Percentiles rank a stretch among this genome's conserved stretches.
Conservation (phyloP, 164 flowering plant genomes). For the Santalum album region DNA sequence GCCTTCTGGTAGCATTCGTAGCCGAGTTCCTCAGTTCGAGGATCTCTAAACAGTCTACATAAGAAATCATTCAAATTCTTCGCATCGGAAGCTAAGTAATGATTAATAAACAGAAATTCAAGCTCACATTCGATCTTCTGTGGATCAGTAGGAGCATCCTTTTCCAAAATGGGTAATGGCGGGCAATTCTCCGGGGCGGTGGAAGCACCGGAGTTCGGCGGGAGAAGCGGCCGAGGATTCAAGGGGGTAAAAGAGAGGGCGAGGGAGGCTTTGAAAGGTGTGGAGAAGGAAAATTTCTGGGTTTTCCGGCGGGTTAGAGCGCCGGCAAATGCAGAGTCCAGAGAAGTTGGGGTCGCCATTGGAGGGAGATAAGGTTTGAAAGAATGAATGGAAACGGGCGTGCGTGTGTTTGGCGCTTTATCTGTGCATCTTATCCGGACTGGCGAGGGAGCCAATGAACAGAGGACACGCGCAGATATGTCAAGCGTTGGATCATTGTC, state of each 20-base stretch:
- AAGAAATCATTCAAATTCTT: slow-evolving; percentile 28
- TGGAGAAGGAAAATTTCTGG: slow-evolving; percentile 6
- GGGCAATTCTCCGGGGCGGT: slow-evolving; percentile 5
- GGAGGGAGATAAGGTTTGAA: neutral
- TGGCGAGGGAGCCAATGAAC: no score
- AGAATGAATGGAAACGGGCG: no score
- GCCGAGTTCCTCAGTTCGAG: slow-evolving; percentile 29
- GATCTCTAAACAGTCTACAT: slow-evolving; percentile 31
- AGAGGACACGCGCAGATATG: no score
- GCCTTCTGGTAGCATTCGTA: slow-evolving; percentile 47
- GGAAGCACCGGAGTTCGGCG: slow-evolving; percentile 15
- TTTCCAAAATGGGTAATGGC: no score
- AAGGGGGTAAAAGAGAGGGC: neutral
- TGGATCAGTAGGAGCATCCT: slow-evolving; percentile 15
- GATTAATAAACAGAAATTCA: slow-evolving; percentile 4
- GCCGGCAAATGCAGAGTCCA: slow-evolving; percentile 27
- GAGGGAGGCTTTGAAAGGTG: slow-evolving; percentile 12
- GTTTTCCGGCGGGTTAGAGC: slow-evolving; percentile 8
- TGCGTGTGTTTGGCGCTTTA: no score
- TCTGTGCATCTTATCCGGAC: no score
- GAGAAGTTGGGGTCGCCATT: slow-evolving; percentile 30
- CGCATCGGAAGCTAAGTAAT: neutral
- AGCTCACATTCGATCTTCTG: slow-evolving; percentile 4
- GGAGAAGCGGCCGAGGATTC: neutral
- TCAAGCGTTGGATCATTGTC: no score